A percentile compares a stretch with the other conserved stretches of the same genome.
phyloP scores from a whole-genome alignment of 345 rosid genomes.

The Ceriops zippeliana region DNA sequence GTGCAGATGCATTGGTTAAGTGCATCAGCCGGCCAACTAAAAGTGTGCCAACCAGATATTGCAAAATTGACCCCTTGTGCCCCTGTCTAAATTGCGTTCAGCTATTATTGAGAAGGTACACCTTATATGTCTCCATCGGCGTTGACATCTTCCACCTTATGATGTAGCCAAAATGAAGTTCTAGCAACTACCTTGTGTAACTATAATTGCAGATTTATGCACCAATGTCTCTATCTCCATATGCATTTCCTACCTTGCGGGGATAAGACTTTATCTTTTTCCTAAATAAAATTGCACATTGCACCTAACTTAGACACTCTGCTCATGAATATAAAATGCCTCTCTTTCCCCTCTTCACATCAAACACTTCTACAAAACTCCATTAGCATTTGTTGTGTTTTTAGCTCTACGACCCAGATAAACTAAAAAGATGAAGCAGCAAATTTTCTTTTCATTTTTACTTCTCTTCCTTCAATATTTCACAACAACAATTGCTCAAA shows the following conservation, averaged over 20 bases:
- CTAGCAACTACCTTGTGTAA: neutral
- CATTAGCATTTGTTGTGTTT: neutral
- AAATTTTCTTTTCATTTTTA: neutral
- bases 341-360: conserved; percentile 5
- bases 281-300: conserved; percentile 2
- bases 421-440: neutral
- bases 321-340: conserved; percentile 14
- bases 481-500: conserved; percentile 15
- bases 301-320: conserved; percentile 12
- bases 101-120: too few species aligned
- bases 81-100: too few species aligned
- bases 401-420: neutral
- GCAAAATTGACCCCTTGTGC: too few species aligned
- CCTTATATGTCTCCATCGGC: conserved; percentile 6
- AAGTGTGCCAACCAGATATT: too few species aligned
- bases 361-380: neutral
- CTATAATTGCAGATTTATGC: conserved; percentile 7
- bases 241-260: too few species aligned
- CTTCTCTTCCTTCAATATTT: conserved; percentile 13
- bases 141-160: conserved; percentile 1
- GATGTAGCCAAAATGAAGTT: neutral
- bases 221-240: too few species aligned
- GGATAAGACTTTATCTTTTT: too few species aligned
- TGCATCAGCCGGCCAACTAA: too few species aligned
- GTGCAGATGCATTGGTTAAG: too few species aligned